Percentiles rank a stretch among this genome's conserved stretches.
Conservation (phyloP, 2,329 filamentous ascomycete genomes). For the Cladophialophora immunda region DNA sequence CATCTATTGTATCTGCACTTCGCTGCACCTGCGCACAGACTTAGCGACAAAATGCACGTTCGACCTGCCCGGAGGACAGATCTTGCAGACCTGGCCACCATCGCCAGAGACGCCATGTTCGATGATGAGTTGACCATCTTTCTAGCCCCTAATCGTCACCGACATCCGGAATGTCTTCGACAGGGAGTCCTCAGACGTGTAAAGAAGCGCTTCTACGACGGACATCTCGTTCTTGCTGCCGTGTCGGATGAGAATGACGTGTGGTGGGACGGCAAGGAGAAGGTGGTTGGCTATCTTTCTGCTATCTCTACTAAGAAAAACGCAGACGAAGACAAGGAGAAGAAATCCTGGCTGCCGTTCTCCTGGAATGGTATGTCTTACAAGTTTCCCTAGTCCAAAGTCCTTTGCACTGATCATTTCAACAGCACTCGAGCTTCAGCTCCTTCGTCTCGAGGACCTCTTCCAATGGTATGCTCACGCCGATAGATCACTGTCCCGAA, state of each 20-base stretch:
- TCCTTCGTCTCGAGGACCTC: constrained; percentile 28
- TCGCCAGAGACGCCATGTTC: constrained; percentile 35
- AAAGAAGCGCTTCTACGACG: constrained; percentile 35
- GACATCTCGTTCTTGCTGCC: constrained; percentile 33
- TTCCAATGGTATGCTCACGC: constrained; percentile 31
- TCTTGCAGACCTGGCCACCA: constrained; percentile 32
- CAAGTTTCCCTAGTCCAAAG: neutral
- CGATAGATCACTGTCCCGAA: constrained; percentile 25
- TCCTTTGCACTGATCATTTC: constrained; percentile 7
- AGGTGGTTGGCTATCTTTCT: constrained; percentile 37
- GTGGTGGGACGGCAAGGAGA: constrained; percentile 31
- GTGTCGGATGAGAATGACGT: constrained; percentile 34
- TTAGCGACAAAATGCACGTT: constrained; percentile 34
- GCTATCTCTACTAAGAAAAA: constrained; percentile 20
- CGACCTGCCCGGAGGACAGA: constrained; percentile 32
- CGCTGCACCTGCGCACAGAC: neutral
- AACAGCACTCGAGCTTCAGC: constrained; percentile 32
- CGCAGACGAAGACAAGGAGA: neutral
- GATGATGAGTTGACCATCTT: constrained; percentile 37
- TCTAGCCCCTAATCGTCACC: constrained; percentile 34
- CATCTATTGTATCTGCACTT: no score
- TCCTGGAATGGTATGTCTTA: constrained; percentile 29
- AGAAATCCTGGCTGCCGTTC: constrained; percentile 4
- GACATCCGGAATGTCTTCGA: constrained; percentile 36
- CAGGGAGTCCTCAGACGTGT: constrained; percentile 31